Percentiles rank a stretch among this genome's conserved stretches.
Conservation (phyloP, 2,329 filamentous ascomycete genomes). For the Teratosphaeria epicoccoides region DNA sequence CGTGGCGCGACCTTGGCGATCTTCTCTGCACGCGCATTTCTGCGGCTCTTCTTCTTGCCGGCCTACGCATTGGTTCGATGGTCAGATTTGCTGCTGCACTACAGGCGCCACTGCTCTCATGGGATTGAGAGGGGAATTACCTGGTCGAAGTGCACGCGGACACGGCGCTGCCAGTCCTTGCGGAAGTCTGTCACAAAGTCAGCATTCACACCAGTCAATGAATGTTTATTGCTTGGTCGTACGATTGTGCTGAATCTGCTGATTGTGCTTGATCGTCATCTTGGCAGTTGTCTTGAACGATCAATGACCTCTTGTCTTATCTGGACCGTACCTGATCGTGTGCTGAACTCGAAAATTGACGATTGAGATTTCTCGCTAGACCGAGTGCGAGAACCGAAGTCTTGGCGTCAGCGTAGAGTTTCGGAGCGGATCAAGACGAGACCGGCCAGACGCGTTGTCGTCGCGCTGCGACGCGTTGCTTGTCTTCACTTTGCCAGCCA, state of each 20-base stretch:
- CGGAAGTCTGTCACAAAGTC: slow-evolving; percentile 66
- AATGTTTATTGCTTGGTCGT: slow-evolving; percentile 11
- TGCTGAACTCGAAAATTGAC: neutral
- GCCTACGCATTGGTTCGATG: slow-evolving; percentile 48
- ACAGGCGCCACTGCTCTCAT: slow-evolving; percentile 45
- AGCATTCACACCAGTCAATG: slow-evolving; percentile 11
- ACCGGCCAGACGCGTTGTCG: neutral
- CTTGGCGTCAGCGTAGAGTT: neutral
- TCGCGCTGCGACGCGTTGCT: neutral
- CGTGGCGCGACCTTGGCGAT: slow-evolving; percentile 90
- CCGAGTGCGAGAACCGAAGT: neutral
- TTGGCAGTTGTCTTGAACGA: slow-evolving; percentile 8
- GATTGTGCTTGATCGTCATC: slow-evolving; percentile 98
- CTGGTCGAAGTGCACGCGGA: slow-evolving; percentile 99
- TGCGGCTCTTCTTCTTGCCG: slow-evolving; percentile 89
- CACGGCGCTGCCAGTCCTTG: slow-evolving; percentile 99
- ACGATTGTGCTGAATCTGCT: slow-evolving; percentile 90
- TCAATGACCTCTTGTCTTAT: slow-evolving; percentile 4
- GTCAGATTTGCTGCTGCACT: slow-evolving; percentile 27
- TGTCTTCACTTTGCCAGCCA: neutral
- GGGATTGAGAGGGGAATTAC: slow-evolving; percentile 53
- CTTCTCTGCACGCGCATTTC: slow-evolving; percentile 86
- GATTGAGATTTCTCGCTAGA: slow-evolving; percentile 1
- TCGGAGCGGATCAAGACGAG: neutral
- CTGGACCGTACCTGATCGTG: slow-evolving; percentile 3